Evolutionary conservation across 768 basidiomycete genomes (phyloP), one percentile per base, ranked within the genome.

Genomic region (Trametes sanguinea): DNA sequence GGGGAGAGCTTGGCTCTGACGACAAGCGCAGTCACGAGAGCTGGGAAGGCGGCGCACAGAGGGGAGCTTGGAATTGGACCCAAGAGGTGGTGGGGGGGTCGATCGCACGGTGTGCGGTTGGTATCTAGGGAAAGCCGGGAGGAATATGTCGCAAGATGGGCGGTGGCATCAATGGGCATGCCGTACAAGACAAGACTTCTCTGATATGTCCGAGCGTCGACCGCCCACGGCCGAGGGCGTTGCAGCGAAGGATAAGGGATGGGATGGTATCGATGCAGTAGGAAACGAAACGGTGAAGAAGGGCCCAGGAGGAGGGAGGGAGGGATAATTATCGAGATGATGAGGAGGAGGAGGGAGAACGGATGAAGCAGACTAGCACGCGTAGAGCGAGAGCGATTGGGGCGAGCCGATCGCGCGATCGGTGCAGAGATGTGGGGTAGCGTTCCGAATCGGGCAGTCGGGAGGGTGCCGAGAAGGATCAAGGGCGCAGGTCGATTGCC

Each of bases 401-500:
- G 14, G 14, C 22, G 22, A 22, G 22, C 22, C 22, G 22, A 22
- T 22, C 22, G 22, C 22, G 11, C 54, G 54, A 35, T 56, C 54
- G 45, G n/a, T 4, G 27, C 8, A 53, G 29, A 32, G 48, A 53
- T 56, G 54, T 47, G 54, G 54, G 54, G 54, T 27, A 39, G 46
- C 11, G 45, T 11, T 37, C 55, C 55, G n/a, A 7, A 57, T 37
- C 5, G 37, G 55, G 45, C n/a, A 47, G 46, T 17, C 45, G 55
- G 7, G 35, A 13, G 35, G 11, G 45, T 47, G 55, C 55, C 55
- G 55, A 57, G 55, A 57, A 57, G 55, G 55, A 57, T 35, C 30
- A 17, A 10, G 40, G 11, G 42, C 14, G 3, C 22, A 13, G 30
- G 2, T 17, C 30, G 5, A 11, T 47, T 13, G 6, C 10, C n/a